Conservation (phyloP, 257 asterid species). For the Striga asiatica region DNA sequence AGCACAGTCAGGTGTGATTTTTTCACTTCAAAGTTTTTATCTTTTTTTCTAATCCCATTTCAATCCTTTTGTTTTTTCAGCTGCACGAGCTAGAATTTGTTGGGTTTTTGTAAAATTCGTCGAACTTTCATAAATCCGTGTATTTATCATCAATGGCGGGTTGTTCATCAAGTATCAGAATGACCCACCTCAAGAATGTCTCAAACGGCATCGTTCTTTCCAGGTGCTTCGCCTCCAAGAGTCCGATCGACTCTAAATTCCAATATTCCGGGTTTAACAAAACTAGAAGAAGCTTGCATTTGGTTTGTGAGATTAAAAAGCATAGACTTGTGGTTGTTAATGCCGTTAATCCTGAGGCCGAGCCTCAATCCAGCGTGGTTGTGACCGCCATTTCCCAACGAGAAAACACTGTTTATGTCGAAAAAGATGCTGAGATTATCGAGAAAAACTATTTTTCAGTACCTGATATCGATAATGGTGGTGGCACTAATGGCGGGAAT, state of each 20-base stretch:
- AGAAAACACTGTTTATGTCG: constrained; percentile 14
- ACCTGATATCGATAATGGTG: constrained; percentile 22
- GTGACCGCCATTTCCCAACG: constrained; percentile 20
- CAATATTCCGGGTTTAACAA: constrained; percentile 16
- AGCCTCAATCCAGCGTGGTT: constrained; percentile 26
- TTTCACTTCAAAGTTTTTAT: too few species aligned
- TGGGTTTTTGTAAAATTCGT: too few species aligned
- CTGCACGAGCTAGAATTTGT: too few species aligned
- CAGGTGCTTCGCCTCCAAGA: constrained; percentile 19
- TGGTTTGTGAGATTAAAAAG: constrained; percentile 15
- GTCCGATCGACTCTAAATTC: constrained; percentile 10
- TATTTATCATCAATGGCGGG: constrained; percentile 35
- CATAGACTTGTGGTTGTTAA: constrained; percentile 35
- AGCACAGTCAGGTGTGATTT: too few species aligned
- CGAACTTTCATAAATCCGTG: constrained; percentile 23
- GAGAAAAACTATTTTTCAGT: constrained; percentile 15
- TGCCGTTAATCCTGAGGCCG: constrained; percentile 29
- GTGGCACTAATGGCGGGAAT: constrained; percentile 45
- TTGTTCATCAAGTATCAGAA: constrained; percentile 40
- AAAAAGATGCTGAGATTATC: constrained; percentile 20
- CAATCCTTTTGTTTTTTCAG: too few species aligned
- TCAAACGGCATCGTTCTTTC: constrained; percentile 24
- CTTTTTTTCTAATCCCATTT: too few species aligned
- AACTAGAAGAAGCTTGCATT: constrained; percentile 15
- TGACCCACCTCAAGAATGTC: constrained; percentile 29